Evolutionary conservation across 805 yeast species (phyloP).

Genomic region (Tetrapisispora pingtungensis): DNA sequence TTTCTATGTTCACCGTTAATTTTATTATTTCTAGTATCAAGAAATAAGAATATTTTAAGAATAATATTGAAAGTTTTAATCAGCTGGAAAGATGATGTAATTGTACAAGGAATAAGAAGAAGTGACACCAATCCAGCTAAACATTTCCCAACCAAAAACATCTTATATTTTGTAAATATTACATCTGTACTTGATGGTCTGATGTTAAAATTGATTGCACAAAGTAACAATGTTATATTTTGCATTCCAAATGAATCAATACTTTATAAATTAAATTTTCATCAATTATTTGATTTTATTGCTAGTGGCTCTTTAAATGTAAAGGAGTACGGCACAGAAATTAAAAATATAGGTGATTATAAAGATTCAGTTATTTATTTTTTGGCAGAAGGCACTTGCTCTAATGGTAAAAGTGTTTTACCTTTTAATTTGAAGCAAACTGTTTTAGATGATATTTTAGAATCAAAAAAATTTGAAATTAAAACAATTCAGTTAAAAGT

Average conservation of each 20-base stretch:
- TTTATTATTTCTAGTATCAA: slow-evolving; percentile 5
- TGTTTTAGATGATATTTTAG: slow-evolving; percentile 14
- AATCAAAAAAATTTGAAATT: slow-evolving; percentile 5
- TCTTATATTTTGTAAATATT: slow-evolving; percentile 40
- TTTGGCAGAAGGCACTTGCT: slow-evolving; percentile 74
- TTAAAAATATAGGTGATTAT: slow-evolving; percentile 13
- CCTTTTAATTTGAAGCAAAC: slow-evolving; percentile 36
- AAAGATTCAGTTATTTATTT: slow-evolving; percentile 41
- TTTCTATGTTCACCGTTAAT: slow-evolving; percentile 15
- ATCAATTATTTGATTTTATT: slow-evolving; percentile 15
- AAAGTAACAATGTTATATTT: slow-evolving; percentile 11
- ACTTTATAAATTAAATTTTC: slow-evolving; percentile 10
- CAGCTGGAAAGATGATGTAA: slow-evolving; percentile 28
- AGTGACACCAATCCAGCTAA: slow-evolving; percentile 17
- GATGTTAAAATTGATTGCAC: slow-evolving; percentile 25
- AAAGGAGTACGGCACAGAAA: slow-evolving; percentile 8
- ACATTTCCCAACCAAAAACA: slow-evolving; percentile 31
- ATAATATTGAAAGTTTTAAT: slow-evolving; percentile 27
- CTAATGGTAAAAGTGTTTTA: slow-evolving; percentile 71
- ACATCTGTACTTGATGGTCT: slow-evolving; percentile 39
- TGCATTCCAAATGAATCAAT: slow-evolving; percentile 14
- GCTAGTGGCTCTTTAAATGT: slow-evolving; percentile 17
- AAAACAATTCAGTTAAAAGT: slow-evolving; percentile 23
- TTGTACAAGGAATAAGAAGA: slow-evolving; percentile 37
- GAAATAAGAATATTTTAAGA: slow-evolving; percentile 9